Evolutionary conservation across 1,139 yeast genomes (phyloP).

Genomic region (Blastobotrys proliferans): DNA sequence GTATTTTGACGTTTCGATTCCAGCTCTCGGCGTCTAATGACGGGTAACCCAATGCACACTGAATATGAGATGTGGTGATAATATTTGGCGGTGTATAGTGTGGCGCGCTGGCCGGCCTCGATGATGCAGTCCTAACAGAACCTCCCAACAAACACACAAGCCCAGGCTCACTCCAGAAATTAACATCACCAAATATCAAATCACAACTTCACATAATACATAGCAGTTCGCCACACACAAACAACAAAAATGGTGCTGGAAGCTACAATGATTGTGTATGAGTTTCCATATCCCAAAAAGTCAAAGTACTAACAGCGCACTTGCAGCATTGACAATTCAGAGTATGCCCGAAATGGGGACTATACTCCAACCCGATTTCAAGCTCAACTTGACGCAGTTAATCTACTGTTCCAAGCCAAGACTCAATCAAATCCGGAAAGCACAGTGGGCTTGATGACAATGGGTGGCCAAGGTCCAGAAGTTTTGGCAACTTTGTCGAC

Average conservation of each 20-base stretch:
- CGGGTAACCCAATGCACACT: too few species aligned
- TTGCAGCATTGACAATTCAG: constrained; percentile 83
- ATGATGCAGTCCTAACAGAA: too few species aligned
- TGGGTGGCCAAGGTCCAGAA: constrained; percentile 80
- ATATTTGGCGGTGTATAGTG: too few species aligned
- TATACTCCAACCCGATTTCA: constrained; percentile 84
- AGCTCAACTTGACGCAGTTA: constrained; percentile 92
- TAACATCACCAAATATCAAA: too few species aligned
- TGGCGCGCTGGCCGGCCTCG: too few species aligned
- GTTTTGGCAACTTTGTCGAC: constrained; percentile 85
- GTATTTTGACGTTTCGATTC: too few species aligned
- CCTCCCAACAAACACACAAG: too few species aligned
- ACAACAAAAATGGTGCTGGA: constrained; percentile 69
- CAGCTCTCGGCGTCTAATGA: too few species aligned
- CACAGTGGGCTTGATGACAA: constrained; percentile 85
- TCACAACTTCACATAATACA: neutral
- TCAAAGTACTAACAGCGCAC: neutral
- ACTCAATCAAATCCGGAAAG: constrained; percentile 88
- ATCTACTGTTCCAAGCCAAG: constrained; percentile 80
- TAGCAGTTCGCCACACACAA: neutral
- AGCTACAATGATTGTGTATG: constrained; percentile 84
- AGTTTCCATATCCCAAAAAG: neutral
- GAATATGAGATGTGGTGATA: too few species aligned
- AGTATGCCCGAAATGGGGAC: constrained; percentile 94
- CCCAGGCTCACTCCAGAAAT: too few species aligned